These are phyloP conservation scores for Rhodotorula graminis DNA, from an alignment of 768 basidiomycete species.

Conservation along the genomic window DNA sequence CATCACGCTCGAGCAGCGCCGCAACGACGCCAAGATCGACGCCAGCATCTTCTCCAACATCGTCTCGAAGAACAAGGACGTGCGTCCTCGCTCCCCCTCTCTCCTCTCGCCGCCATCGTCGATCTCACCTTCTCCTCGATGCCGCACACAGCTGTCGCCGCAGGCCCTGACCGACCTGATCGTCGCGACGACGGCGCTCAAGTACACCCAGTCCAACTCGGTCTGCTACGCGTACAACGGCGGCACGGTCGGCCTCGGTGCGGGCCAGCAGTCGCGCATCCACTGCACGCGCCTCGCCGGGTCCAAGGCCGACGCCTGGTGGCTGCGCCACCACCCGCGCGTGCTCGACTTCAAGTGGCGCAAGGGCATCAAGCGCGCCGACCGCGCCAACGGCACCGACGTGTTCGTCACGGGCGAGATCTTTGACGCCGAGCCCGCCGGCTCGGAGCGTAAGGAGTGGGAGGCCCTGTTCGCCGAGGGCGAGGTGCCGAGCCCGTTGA, in stretches of 20 bases:
- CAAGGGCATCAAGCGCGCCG: slow-evolving; percentile 92
- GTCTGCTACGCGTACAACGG: slow-evolving; percentile 92
- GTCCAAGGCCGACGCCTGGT: slow-evolving; percentile 98
- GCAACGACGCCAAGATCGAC: slow-evolving; percentile 86
- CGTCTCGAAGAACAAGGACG: slow-evolving; percentile 82
- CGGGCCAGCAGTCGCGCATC: slow-evolving; percentile 97
- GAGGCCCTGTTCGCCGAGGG: slow-evolving; percentile 71
- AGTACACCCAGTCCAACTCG: slow-evolving; percentile 99
- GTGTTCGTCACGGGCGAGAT: slow-evolving; percentile 83
- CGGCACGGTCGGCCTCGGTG: slow-evolving; percentile 89
- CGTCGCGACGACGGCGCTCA: slow-evolving; percentile 91
- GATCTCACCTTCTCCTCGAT: neutral
- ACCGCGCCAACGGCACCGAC: slow-evolving; percentile 97
- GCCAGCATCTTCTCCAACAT: slow-evolving; percentile 73
- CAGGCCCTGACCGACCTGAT: slow-evolving; percentile 82
- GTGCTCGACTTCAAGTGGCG: slow-evolving; percentile 92
- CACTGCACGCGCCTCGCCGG: slow-evolving; percentile 98
- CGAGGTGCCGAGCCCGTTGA: slow-evolving; percentile 60
- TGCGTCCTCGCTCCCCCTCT: slow-evolving; percentile 46
- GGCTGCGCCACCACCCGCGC: slow-evolving; percentile 93
- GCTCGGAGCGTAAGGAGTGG: slow-evolving; percentile 84
- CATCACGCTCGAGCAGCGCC: slow-evolving; percentile 76
- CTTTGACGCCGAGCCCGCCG: slow-evolving; percentile 45
- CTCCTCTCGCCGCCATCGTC: neutral
- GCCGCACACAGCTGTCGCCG: slow-evolving; percentile 59